phyloP scores from a whole-genome alignment of 2,329 filamentous ascomycete species.

The Colletotrichum sp. region DNA sequence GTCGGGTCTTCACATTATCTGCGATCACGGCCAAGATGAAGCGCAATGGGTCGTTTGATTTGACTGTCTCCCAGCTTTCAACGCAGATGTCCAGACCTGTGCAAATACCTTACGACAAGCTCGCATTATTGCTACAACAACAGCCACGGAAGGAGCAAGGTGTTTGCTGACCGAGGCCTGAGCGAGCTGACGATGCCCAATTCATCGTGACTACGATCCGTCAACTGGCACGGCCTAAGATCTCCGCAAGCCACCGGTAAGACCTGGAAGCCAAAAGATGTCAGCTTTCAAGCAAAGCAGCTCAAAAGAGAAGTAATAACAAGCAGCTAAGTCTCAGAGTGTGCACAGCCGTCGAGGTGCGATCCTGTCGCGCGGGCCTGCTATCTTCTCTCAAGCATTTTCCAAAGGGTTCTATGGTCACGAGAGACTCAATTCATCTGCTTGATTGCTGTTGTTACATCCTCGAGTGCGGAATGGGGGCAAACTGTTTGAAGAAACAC shows the following conservation, averaged over 20 bases:
- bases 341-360: neutral
- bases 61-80: neutral
- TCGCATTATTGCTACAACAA: neutral
- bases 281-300: neutral
- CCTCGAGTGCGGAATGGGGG: neutral
- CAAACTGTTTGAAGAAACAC: too few relatives aligned
- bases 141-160: neutral
- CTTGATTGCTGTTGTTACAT: neutral
- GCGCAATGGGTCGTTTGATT: neutral
- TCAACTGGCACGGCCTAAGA: neutral
- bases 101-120: neutral
- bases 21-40: neutral
- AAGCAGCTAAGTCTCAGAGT: neutral
- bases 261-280: neutral
- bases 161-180: neutral
- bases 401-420: neutral
- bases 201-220: neutral
- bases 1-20: neutral
- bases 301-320: neutral
- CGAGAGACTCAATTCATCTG: neutral
- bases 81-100: neutral
- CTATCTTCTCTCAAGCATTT: neutral
- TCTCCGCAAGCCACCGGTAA: neutral
- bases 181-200: neutral
- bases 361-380: neutral